A percentile compares a stretch with the other conserved stretches of the same genome.
Conservation (phyloP, 768 basidiomycete genomes). For the Boletus tylopilopsis region DNA sequence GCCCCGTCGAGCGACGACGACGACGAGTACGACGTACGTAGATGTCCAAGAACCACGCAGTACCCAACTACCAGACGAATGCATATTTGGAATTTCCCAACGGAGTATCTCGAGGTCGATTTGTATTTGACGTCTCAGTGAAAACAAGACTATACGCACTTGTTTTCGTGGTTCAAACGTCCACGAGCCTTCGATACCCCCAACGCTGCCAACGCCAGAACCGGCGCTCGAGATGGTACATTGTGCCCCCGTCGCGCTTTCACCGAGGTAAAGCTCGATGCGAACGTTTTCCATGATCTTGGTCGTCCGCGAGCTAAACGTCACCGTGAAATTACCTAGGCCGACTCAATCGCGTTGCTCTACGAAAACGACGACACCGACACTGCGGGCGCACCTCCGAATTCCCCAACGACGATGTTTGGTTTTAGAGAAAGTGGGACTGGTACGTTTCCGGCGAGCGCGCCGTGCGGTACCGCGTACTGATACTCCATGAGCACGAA, state of each 20-base stretch:
- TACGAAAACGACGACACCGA: neutral
- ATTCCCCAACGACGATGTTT: conserved; percentile 29
- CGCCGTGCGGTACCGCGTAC: conserved; percentile 41
- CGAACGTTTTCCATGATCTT: conserved; percentile 68
- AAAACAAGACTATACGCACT: conserved; percentile 34
- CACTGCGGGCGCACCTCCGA: conserved; percentile 23
- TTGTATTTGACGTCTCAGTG: neutral
- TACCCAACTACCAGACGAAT: conserved; percentile 65
- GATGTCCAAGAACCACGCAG: conserved; percentile 77
- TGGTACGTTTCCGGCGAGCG: conserved; percentile 44
- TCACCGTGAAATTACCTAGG: conserved; percentile 59
- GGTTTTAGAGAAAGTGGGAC: conserved; percentile 51
- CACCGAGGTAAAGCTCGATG: conserved; percentile 72
- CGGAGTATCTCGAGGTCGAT: conserved; percentile 52
- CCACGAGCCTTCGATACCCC: conserved; percentile 63
- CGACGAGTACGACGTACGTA: conserved; percentile 39
- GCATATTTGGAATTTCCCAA: conserved; percentile 73
- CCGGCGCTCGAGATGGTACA: conserved; percentile 62
- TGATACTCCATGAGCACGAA: conserved; percentile 86
- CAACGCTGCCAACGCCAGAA: conserved; percentile 40
- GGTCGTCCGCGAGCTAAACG: conserved; percentile 59
- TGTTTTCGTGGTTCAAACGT: conserved; percentile 67
- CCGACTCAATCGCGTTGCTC: neutral
- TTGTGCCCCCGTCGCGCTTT: conserved; percentile 67
- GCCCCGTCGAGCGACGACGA: neutral